Base-by-base conservation (phyloP, 1,284 basidiomycete genomes). In the Amylostereum chailletii region DNA sequence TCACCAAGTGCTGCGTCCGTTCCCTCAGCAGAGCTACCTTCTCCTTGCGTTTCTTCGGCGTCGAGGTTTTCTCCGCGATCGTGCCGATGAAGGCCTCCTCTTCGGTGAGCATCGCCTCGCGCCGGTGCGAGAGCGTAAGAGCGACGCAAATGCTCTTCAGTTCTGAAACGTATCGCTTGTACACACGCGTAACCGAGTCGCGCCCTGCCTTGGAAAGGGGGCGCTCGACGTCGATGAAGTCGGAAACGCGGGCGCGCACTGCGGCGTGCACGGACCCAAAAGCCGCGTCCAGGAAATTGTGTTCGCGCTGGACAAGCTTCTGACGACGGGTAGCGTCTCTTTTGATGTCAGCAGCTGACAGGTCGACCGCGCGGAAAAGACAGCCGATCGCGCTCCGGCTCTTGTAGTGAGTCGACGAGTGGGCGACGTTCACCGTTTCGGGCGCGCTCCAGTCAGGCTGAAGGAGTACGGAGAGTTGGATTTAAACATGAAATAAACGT, bases 401-500 rank as follows among this genome's bases (percentile, higher is more conserved):
- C 48, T 60, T 46, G 58, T 85, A 85, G 57, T 69, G 80, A 26
- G 69, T 60, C 0, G 38, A 53, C 3, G 65, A 59, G 34, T 67
- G 59, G 8, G 51, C 54, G 7, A 55, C 49, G 30, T 66, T 65
- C 8, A 71, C 59, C 0, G 76, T 79, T 63, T 85, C 81, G 9
- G 80, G 80, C 2, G 79, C 80, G 58, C 74, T 70, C 81, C 81
- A 85, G 59, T 84, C 82, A 5, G 81, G 82, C 42, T 68, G n/a
- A 7, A 7, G 30, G 11, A 27, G n/a, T 5, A 27, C 7, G 29
- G 27, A 43, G 42, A 37, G 7, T 8, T 8, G 36, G 36, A n/a
- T 37, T n/a, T 7, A 8, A 7, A 37, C 36, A n/a, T 8, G 36
- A 37, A 37, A n/a, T n/a, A n/a, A 37, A 7, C 36, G 36, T 7